These are phyloP conservation scores for Pythium graminicola DNA, from an alignment of 352 stramenopile species.

Conservation along the genomic window DNA sequence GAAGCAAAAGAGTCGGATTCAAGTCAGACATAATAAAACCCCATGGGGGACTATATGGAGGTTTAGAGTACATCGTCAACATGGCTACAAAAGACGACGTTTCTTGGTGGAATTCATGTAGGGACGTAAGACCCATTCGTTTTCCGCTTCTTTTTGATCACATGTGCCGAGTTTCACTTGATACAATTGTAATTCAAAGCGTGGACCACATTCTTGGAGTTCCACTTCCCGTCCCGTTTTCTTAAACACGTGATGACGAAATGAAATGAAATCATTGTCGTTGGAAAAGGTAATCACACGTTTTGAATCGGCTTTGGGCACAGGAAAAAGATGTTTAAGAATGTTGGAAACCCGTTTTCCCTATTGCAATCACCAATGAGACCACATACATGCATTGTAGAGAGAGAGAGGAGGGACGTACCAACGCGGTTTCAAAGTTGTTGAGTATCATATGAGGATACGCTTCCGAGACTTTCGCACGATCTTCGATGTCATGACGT, in stretches of 20 bases:
- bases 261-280: constrained; percentile 98
- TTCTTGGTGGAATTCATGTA: constrained; percentile 99
- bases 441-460: constrained; percentile 97
- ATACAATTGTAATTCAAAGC: constrained; percentile 99
- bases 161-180: constrained; percentile 97
- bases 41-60: neutral
- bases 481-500: constrained; percentile 98
- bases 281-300: constrained; percentile 98
- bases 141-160: constrained; percentile 98
- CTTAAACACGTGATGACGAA: constrained; percentile 99
- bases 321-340: constrained; percentile 98
- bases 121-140: constrained; percentile 98
- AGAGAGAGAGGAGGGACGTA: constrained; percentile 5
- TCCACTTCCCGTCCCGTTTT: constrained; percentile 90
- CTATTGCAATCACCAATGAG: too few species aligned
- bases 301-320: constrained; percentile 95
- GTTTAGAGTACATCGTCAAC: neutral
- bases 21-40: neutral
- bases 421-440: constrained; percentile 92
- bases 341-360: constrained; percentile 96
- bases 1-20: too few species aligned
- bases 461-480: constrained; percentile 87
- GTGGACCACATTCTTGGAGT: constrained; percentile 93
- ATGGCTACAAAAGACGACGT: constrained; percentile 66
- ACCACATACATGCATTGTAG: neutral